Percentiles rank a stretch among this genome's conserved stretches.
These are phyloP conservation scores for Strobilomyces confusus DNA, from an alignment of 768 basidiomycete genomes.

Conservation along the genomic window DNA sequence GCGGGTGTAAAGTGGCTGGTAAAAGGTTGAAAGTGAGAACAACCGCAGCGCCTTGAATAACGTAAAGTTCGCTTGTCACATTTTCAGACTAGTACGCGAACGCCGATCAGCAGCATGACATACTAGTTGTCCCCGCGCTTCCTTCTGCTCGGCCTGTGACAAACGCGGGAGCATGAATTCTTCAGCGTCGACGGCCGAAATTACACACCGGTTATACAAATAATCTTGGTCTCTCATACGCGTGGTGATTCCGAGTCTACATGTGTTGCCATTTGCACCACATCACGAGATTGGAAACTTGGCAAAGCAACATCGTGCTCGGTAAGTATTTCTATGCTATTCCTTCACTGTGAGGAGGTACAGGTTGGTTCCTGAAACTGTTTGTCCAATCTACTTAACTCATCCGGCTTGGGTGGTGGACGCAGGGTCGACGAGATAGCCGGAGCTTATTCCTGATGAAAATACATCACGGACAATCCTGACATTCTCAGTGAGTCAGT, in stretches of 20 bases:
- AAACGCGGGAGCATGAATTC: not conserved
- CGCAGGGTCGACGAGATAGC: not conserved
- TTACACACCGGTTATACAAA: no score
- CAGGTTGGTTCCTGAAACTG: not conserved
- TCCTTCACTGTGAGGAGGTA: not conserved
- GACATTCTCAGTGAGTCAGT: no score
- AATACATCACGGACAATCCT: not conserved
- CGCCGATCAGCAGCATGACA: no score
- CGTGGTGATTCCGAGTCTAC: not conserved
- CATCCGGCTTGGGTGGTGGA: not conserved
- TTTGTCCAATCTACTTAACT: not conserved
- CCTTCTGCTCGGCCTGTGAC: not conserved
- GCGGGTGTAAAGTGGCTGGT: no score
- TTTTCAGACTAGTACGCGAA: not conserved
- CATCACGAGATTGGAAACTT: not conserved
- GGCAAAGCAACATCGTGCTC: not conserved
- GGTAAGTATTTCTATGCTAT: not conserved
- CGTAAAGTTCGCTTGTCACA: conserved; percentile 2
- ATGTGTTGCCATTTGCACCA: not conserved
- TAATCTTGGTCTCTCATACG: no score
- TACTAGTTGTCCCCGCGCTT: no score
- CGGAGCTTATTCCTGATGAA: not conserved
- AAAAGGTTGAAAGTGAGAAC: not conserved
- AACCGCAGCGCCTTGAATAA: not conserved
- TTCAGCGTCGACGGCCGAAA: no score